Percentiles rank a stretch among this genome's conserved stretches.
phyloP scores from a whole-genome alignment of 1,284 basidiomycete genomes.

The Tausonia pullulans region DNA sequence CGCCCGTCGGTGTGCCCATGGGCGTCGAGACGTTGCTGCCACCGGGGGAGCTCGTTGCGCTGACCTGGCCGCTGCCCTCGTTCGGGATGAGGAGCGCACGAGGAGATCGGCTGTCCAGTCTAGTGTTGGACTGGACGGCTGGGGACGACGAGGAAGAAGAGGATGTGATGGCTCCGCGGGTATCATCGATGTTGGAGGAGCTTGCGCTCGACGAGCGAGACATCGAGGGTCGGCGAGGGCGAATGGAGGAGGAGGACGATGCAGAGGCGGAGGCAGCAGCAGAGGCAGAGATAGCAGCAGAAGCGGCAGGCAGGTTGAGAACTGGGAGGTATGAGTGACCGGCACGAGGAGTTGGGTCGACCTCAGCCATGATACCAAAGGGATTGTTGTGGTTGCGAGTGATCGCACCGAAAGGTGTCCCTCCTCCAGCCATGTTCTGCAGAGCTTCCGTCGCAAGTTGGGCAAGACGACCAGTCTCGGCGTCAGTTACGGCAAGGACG shows the following conservation, averaged over 20 bases:
- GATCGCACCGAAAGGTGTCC: neutral
- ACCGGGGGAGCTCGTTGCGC: constrained; percentile 20
- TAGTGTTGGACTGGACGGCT: no score
- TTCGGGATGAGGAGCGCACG: neutral
- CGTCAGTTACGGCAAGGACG: constrained; percentile 8
- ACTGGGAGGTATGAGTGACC: no score
- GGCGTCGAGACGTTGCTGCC: constrained; percentile 32
- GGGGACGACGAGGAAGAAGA: no score
- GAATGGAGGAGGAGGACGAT: neutral
- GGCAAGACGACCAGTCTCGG: constrained; percentile 10
- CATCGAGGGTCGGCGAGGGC: neutral
- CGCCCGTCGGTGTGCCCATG: constrained; percentile 28
- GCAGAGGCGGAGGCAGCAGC: neutral
- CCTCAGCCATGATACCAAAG: no score
- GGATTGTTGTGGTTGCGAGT: no score
- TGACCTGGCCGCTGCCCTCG: constrained; percentile 12
- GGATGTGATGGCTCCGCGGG: no score
- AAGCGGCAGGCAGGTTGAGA: neutral
- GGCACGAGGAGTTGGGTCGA: no score
- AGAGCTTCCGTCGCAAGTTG: neutral
- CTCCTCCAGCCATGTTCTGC: constrained; percentile 1
- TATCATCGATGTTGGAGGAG: no score
- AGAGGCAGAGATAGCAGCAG: neutral
- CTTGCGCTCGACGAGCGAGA: no score
- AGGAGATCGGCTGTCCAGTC: no score